Percentiles rank a stretch among this genome's conserved stretches.
These are phyloP conservation scores for Sphaerosporella brunnea DNA, from an alignment of 495 filamentous ascomycete genomes.

Conservation along the genomic window DNA sequence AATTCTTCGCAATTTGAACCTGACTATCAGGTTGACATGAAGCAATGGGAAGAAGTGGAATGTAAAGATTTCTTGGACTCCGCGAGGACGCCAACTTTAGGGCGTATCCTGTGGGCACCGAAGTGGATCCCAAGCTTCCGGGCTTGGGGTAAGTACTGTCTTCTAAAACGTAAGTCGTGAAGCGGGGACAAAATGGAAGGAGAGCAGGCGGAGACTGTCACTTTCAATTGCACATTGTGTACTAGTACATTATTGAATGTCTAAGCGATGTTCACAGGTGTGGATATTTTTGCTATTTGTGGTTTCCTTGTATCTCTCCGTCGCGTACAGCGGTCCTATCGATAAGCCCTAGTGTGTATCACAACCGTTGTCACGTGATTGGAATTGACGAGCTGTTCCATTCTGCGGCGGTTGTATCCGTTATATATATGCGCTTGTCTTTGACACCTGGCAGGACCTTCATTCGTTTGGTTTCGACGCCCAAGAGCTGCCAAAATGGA, in stretches of 20 bases:
- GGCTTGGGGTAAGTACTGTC: conserved; percentile 25
- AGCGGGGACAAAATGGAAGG: background rate
- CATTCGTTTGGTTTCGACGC: too few species aligned
- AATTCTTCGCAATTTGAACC: conserved; percentile 46
- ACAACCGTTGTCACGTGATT: background rate
- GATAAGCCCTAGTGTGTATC: background rate
- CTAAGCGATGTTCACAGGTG: background rate
- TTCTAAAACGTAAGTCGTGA: conserved; percentile 9
- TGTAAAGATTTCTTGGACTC: conserved; percentile 72
- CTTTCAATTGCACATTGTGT: background rate
- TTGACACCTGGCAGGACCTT: too few species aligned
- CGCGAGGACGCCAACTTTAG: conserved; percentile 48
- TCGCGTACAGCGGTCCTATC: background rate
- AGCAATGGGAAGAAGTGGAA: conserved; percentile 53
- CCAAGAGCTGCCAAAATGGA: too few species aligned
- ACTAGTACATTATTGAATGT: background rate
- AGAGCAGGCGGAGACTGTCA: background rate
- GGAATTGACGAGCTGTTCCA: too few species aligned
- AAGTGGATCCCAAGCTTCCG: conserved; percentile 16
- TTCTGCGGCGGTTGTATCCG: too few species aligned
- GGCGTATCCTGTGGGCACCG: conserved; percentile 73
- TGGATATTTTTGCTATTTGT: background rate
- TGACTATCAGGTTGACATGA: conserved; percentile 47
- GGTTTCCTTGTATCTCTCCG: background rate
- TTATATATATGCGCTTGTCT: too few species aligned